Conservation (phyloP, 2,329 filamentous ascomycete genomes). For the Aspergillus sp. region DNA sequence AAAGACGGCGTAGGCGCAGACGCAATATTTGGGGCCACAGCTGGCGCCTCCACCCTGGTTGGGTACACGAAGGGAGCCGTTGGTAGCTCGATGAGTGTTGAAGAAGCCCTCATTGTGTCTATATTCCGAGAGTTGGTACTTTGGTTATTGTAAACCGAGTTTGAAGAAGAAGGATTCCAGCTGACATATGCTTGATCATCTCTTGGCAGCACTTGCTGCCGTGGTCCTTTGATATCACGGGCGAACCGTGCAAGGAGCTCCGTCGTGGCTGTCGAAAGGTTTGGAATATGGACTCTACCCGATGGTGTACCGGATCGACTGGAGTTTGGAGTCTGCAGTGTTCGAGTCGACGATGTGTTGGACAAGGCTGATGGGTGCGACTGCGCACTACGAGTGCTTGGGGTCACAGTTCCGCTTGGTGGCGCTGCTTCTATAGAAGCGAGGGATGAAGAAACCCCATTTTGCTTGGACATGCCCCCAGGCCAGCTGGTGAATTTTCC, state of each 20-base stretch:
- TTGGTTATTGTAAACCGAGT: slow-evolving; percentile 2
- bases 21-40: slow-evolving; percentile 4
- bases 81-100: slow-evolving; percentile 26
- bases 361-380: slow-evolving; percentile 16
- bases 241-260: slow-evolving; percentile 26
- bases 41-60: slow-evolving; percentile 13
- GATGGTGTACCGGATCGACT: slow-evolving; percentile 12
- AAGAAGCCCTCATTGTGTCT: slow-evolving; percentile 25
- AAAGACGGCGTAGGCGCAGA: background rate
- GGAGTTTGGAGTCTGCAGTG: slow-evolving; percentile 6
- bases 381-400: slow-evolving; percentile 8
- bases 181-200: slow-evolving; percentile 14
- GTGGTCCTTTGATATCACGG: slow-evolving; percentile 18
- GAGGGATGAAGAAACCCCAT: slow-evolving; percentile 22
- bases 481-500: background rate
- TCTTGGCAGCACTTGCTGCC: slow-evolving; percentile 12
- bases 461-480: slow-evolving; percentile 26
- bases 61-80: slow-evolving; percentile 23
- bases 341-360: slow-evolving; percentile 8
- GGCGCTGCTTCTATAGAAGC: slow-evolving; percentile 25
- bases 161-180: slow-evolving; percentile 11
- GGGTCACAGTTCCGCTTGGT: slow-evolving; percentile 17
- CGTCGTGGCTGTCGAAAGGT: slow-evolving; percentile 26
- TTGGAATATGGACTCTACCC: slow-evolving; percentile 23
- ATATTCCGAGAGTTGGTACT: background rate